These are phyloP conservation scores for Cubamyces sp. DNA, from an alignment of 768 basidiomycete genomes.

Conservation along the genomic window DNA sequence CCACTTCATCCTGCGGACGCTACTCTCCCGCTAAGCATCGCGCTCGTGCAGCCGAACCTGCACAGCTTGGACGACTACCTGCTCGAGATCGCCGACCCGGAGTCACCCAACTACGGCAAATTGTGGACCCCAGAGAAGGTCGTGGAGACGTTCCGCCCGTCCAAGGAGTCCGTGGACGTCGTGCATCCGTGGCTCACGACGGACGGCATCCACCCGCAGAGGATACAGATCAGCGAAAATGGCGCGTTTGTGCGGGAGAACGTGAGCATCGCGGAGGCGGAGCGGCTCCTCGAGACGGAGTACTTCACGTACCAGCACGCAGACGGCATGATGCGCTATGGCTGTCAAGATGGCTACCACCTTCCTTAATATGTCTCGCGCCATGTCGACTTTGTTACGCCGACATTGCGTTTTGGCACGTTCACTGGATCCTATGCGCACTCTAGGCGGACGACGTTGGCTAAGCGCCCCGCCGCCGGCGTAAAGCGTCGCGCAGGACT, in stretches of 20 bases:
- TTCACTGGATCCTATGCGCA: too few species aligned
- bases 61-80: conserved; percentile 36
- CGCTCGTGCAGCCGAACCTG: conserved; percentile 41
- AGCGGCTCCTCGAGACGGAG: conserved; percentile 46
- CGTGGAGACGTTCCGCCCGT: conserved; percentile 38
- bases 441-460: too few species aligned
- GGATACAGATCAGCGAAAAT: conserved; percentile 41
- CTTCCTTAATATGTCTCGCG: conserved; percentile 59
- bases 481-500: too few species aligned
- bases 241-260: conserved; percentile 49
- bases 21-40: conserved; percentile 39
- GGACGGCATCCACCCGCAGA: conserved; percentile 32
- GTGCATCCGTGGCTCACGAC: conserved; percentile 39
- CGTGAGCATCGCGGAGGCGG: conserved; percentile 46
- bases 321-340: conserved; percentile 52
- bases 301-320: conserved; percentile 64
- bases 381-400: conserved; percentile 69
- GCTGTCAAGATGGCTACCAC: conserved; percentile 63
- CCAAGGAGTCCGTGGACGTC: conserved; percentile 30
- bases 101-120: conserved; percentile 39
- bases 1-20: conserved; percentile 25
- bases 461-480: too few species aligned
- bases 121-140: conserved; percentile 41
- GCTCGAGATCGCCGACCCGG: conserved; percentile 41
- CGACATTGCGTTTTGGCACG: conserved; percentile 66